Evolutionary conservation across 2,329 filamentous ascomycete genomes (phyloP), one percentile per base, ranked within the genome.

Genomic region (Magnaporthiopsis rhizophila): DNA sequence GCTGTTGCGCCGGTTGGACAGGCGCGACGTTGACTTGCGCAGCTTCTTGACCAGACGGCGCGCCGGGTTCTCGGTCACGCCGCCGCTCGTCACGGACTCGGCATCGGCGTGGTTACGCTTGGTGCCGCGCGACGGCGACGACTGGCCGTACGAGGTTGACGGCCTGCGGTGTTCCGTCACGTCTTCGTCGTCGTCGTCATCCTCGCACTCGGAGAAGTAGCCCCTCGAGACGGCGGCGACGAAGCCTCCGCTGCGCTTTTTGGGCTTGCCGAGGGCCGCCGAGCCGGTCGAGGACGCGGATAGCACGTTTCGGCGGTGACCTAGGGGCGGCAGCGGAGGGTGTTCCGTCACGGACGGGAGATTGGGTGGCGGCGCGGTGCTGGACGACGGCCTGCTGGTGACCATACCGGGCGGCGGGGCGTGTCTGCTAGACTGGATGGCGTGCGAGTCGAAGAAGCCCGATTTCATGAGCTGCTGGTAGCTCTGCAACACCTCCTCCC

Each of bases 391-490:
- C 21, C 45, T 21, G 45, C 45, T 53, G 45, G 18, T n/a, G 45
- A 21, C 9, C 45, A 53, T 53, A 6, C 45, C 45, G 45, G 45
- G 45, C 45, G 69, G 73, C 28, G 72, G 71, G 1, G 76, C 80
- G 70, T 82, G 81, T 3, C 84, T 77, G 1, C 82, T 83, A 5
- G 83, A 84, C 66, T 83, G 80, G 66, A 86, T 86, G 63, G 83
- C 83, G 67, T 85, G 83, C 30, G 80, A 76, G 60, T 80, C 77
- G 71, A 86, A 86, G 78, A 86, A 86, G 65, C 84, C 84, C 7
- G 79, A 79, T 2, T 82, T 79, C 68, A 86, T 77, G 65, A 86
- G 78, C 68, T 82, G 75, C 67, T 84, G 80, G 72, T 86, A 86
- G 70, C 77, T 85, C 66, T 80, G 79, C 70, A 84, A 68, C 63